Evolutionary conservation across 129 eudicot species (phyloP).

Genomic region (Artemisia argyi): DNA sequence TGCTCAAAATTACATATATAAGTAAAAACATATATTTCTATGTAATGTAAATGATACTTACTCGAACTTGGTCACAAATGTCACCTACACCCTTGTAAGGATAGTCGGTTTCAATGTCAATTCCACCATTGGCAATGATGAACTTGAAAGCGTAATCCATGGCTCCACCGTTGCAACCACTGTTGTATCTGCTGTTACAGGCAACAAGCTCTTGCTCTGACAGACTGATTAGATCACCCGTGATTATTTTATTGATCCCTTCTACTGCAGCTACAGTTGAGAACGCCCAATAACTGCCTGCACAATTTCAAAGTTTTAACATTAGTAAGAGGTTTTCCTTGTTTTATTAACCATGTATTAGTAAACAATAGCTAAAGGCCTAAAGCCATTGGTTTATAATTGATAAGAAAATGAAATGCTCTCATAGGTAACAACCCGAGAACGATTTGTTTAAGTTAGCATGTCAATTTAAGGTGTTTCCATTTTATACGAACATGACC

Average conservation of each 20-base stretch:
- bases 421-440: too few species aligned
- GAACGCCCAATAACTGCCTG: conserved; percentile 98
- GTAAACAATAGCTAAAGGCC: too few species aligned
- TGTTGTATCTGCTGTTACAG: conserved; percentile 57
- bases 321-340: too few species aligned
- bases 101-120: conserved; percentile 73
- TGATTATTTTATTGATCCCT: conserved; percentile 69
- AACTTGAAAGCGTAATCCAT: conserved; percentile 91
- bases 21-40: too few species aligned
- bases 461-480: too few species aligned
- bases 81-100: conserved; percentile 70
- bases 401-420: too few species aligned
- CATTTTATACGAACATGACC: too few species aligned
- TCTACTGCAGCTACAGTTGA: conserved; percentile 96
- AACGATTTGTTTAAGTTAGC: too few species aligned
- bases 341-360: too few species aligned
- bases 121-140: conserved; percentile 86
- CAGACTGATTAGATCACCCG: conserved; percentile 63
- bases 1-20: background rate
- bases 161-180: conserved; percentile 84
- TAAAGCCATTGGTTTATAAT: too few species aligned
- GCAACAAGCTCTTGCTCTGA: conserved; percentile 93
- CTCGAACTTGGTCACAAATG: conserved; percentile 62
- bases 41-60: conserved; percentile 24
- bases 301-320: background rate